Base-by-base conservation (phyloP, 495 filamentous ascomycete species). In the Talaromyces borbonicus region DNA sequence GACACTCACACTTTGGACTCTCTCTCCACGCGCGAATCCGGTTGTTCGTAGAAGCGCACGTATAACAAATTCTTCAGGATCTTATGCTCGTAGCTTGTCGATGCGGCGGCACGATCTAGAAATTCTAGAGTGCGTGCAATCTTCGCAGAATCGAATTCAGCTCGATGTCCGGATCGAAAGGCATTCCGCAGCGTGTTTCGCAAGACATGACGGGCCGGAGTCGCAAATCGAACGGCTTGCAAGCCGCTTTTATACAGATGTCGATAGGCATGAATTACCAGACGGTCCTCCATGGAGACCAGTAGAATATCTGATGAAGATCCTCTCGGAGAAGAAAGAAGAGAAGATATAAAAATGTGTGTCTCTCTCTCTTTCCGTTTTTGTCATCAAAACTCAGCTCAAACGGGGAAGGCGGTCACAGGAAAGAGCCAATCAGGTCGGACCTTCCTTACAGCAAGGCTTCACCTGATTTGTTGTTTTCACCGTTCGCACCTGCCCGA, bases 61-160 rank as follows among this genome's bases (percentile, higher is more conserved):
- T 77, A 56, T 29, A 87, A 54, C 45, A 96, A 54, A 52, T 83
- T 94, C 60, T 80, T 86, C 42, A 95, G 43, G 40, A 98, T 80
- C 45, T 63, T 70, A 57, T 95, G 87, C 68, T 97, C 92, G 15
- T 90, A 48, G 0, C 88, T 87, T 19, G 63, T 72, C 48, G 72
- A 59, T 35, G 67, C 60, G 7, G 81, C 70, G 5, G 92, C 92
- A 22, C 74, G 72, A 27, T 78, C 66, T 5, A 97, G 69, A 56
- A 98, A 96, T 47, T 72, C 69, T 14, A 93, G 48, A 0, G 92
- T 98, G 43, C 86, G 84, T 41, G 66, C 59, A 27, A 95, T 78
- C 46, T 71, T 76, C 20, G 68, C 59, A 31, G 63, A 54, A 52
- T 87, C 68, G 51, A 84, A 85, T 8, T 73, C 64, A 39, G 65